These are phyloP conservation scores for Fusarium pseudograminearum DNA, from an alignment of 2,329 filamentous ascomycete genomes.

Conservation along the genomic window DNA sequence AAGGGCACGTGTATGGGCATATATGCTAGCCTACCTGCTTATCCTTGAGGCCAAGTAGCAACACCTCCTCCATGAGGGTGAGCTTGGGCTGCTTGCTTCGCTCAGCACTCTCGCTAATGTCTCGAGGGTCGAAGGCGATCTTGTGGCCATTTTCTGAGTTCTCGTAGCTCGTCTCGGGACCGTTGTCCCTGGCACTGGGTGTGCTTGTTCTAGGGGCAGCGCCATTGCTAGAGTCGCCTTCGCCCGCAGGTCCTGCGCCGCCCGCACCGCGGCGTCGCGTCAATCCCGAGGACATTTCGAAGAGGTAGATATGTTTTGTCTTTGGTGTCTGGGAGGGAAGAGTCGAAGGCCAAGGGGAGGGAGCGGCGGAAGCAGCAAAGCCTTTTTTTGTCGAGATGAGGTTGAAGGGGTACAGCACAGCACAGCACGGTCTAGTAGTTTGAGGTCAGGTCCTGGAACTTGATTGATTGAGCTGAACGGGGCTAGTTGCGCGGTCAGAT, in stretches of 20 bases:
- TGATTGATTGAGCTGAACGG: conserved; percentile 46
- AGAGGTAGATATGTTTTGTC: conserved; percentile 13
- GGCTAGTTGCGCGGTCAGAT: conserved; percentile 47
- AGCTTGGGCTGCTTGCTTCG: conserved; percentile 97
- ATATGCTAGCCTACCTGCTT: conserved; percentile 78
- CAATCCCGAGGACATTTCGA: conserved; percentile 61
- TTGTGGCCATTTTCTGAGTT: conserved; percentile 96
- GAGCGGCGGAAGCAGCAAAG: conserved; percentile 22
- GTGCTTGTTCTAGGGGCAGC: conserved; percentile 69
- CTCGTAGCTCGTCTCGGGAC: conserved; percentile 86
- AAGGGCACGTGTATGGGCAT: conserved; percentile 27
- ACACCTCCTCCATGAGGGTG: conserved; percentile 97
- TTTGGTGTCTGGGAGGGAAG: conserved; percentile 16
- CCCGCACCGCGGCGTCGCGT: conserved; percentile 78
- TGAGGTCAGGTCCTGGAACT: conserved; percentile 35
- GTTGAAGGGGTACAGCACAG: conserved; percentile 42
- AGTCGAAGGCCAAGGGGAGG: conserved; percentile 21
- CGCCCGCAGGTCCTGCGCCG: conserved; percentile 67
- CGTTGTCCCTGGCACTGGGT: conserved; percentile 65
- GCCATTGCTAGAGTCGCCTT: conserved; percentile 67
- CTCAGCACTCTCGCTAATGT: conserved; percentile 97
- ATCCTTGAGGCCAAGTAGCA: conserved; percentile 95
- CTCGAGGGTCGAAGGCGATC: conserved; percentile 96
- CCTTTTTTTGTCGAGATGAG: conserved; percentile 39
- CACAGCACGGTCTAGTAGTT: conserved; percentile 15